Conservation (phyloP, 768 basidiomycete species). For the Dentipellis fragilis region DNA sequence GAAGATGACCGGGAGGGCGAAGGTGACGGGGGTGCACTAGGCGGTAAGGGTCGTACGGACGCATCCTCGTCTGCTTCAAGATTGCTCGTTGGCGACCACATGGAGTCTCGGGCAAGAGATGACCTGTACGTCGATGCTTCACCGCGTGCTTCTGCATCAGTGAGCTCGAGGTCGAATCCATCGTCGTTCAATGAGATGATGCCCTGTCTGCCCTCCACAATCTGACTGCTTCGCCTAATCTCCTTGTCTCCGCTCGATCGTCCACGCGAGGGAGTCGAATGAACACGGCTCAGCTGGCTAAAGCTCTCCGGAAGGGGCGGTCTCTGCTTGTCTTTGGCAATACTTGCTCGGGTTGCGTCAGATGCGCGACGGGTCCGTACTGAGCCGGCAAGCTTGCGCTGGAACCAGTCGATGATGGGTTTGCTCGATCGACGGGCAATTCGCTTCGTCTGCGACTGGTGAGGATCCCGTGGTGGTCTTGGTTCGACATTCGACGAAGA, state of each 20-base stretch:
- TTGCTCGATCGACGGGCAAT: constrained; percentile 62
- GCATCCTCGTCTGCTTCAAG: constrained; percentile 92
- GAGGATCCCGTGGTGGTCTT: constrained; percentile 16
- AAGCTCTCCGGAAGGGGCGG: constrained; percentile 11
- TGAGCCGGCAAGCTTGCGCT: constrained; percentile 72
- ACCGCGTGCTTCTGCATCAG: constrained; percentile 19
- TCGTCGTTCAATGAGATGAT: constrained; percentile 56
- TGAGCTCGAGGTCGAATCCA: constrained; percentile 25
- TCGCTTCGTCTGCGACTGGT: constrained; percentile 45
- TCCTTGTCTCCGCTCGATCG: constrained; percentile 14
- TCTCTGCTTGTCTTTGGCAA: constrained; percentile 9
- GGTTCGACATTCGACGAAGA: constrained; percentile 2
- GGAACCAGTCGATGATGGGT: constrained; percentile 85
- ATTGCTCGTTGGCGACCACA: constrained; percentile 69
- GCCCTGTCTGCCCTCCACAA: constrained; percentile 13
- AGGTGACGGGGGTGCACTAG: constrained; percentile 80
- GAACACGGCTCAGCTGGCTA: constrained; percentile 11
- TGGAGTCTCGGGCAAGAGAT: constrained; percentile 60
- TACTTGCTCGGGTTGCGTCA: constrained; percentile 17
- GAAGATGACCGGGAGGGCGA: constrained; percentile 79
- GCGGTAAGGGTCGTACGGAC: constrained; percentile 81
- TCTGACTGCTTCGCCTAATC: constrained; percentile 13
- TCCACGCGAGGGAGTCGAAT: constrained; percentile 13
- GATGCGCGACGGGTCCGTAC: constrained; percentile 43
- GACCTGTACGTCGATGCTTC: constrained; percentile 39